Evolutionary conservation across 2,329 filamentous ascomycete genomes (phyloP).

Genomic region (Fusarium sp.): DNA sequence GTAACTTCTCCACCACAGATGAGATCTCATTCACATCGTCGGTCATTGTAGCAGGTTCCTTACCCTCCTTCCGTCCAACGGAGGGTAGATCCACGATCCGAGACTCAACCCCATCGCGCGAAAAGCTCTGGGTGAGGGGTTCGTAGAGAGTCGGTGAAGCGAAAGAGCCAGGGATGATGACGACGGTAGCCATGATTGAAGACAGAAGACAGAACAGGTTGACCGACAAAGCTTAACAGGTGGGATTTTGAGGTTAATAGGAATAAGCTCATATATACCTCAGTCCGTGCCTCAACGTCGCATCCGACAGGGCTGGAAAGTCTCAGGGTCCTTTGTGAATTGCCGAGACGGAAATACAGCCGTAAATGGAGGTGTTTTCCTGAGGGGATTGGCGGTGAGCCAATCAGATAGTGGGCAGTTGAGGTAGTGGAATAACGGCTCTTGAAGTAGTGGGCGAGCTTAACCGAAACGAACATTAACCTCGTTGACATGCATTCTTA

Average conservation of each 20-base stretch:
- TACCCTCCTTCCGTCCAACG: neutral
- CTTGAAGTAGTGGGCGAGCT: neutral
- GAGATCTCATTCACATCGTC: conserved; percentile 15
- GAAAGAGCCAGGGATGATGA: conserved; percentile 21
- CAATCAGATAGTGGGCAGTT: neutral
- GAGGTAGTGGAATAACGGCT: neutral
- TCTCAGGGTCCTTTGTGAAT: neutral
- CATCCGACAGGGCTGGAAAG: neutral
- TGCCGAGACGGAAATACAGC: neutral
- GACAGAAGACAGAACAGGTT: neutral
- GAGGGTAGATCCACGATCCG: conserved; percentile 3
- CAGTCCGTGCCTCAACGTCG: neutral
- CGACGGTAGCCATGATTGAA: neutral
- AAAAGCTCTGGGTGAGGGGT: neutral
- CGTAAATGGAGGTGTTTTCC: neutral
- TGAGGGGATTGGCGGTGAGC: neutral
- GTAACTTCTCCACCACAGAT: neutral
- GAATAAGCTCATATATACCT: neutral
- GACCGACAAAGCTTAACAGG: neutral
- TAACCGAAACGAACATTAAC: neutral
- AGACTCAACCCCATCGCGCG: neutral
- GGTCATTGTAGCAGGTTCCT: neutral
- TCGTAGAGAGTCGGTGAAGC: neutral
- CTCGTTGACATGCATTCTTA: neutral
- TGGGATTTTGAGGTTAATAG: neutral